phyloP scores from a whole-genome alignment of 2,329 filamentous ascomycete genomes.

The Colletotrichum tanaceti region DNA sequence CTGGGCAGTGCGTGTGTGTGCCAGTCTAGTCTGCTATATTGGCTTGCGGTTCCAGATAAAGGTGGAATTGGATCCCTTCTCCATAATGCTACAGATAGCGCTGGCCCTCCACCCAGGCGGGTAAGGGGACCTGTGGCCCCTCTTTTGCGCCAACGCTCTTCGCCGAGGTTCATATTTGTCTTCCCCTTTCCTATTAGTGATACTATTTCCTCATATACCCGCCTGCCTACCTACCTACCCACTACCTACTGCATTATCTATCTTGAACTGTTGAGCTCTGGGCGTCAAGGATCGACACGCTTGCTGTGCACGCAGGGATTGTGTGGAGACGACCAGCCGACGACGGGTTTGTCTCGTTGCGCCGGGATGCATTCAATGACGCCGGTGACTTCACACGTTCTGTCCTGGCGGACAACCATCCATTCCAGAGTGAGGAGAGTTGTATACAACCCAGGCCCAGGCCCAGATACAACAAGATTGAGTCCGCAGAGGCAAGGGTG shows the following conservation, averaged over 20 bases:
- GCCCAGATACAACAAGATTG: slow-evolving; percentile 5
- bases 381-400: neutral
- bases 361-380: slow-evolving; percentile 21
- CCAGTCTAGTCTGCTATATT: neutral
- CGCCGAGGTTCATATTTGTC: no score
- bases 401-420: no score
- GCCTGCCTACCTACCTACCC: no score
- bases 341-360: slow-evolving; percentile 12
- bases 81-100: slow-evolving; percentile 25
- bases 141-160: slow-evolving; percentile 19
- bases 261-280: neutral
- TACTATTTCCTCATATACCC: slow-evolving; percentile 11
- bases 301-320: slow-evolving; percentile 2
- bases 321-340: neutral
- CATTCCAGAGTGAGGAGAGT: no score
- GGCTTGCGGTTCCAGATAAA: slow-evolving; percentile 36
- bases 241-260: neutral
- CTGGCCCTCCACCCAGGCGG: slow-evolving; percentile 13
- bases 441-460: neutral
- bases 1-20: no score
- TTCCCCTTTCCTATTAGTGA: slow-evolving; percentile 10
- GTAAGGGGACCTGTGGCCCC: slow-evolving; percentile 13
- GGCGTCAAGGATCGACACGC: slow-evolving; percentile 2
- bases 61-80: slow-evolving; percentile 17
- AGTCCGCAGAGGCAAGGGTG: slow-evolving; percentile 18